Evolutionary conservation across 768 basidiomycete genomes (phyloP).

Genomic region (Leccinum rimulosum): DNA sequence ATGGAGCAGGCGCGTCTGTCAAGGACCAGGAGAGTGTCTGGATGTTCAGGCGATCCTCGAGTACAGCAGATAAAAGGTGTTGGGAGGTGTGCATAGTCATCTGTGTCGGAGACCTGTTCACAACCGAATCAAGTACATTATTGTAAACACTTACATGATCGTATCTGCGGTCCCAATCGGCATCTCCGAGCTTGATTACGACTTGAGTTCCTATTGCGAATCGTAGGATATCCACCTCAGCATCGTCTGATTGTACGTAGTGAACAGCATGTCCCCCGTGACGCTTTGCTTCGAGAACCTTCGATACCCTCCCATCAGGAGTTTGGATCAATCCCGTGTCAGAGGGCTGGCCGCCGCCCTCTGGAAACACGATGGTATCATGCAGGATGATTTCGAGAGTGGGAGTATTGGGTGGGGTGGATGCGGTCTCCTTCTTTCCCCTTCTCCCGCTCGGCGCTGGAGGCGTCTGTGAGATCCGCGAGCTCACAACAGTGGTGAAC

Average conservation of each 20-base stretch:
- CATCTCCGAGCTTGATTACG: slow-evolving; percentile 50
- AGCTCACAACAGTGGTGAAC: slow-evolving; percentile 54
- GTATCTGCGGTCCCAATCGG: slow-evolving; percentile 61
- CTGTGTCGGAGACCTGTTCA: slow-evolving; percentile 32
- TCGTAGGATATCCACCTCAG: slow-evolving; percentile 41
- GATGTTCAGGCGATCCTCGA: slow-evolving; percentile 60
- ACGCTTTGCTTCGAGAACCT: slow-evolving; percentile 64
- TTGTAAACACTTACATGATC: slow-evolving; percentile 58
- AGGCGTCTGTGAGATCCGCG: slow-evolving; percentile 44
- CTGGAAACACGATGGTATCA: slow-evolving; percentile 80
- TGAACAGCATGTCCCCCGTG: slow-evolving; percentile 75
- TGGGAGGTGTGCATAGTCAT: slow-evolving; percentile 87
- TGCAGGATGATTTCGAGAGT: slow-evolving; percentile 67
- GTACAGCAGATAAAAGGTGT: slow-evolving; percentile 77
- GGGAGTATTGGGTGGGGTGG: slow-evolving; percentile 42
- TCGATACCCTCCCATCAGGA: slow-evolving; percentile 46
- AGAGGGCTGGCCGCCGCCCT: slow-evolving; percentile 79
- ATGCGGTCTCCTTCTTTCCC: slow-evolving; percentile 50
- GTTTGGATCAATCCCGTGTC: slow-evolving; percentile 62
- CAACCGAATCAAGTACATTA: not conserved
- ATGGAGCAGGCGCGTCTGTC: slow-evolving; percentile 61
- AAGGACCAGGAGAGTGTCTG: slow-evolving; percentile 84
- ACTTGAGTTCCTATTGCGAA: slow-evolving; percentile 55
- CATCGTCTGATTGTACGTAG: slow-evolving; percentile 49
- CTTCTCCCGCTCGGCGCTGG: slow-evolving; percentile 45